phyloP scores from a whole-genome alignment of 106 monocot species.

The Dendrobium nobile region DNA sequence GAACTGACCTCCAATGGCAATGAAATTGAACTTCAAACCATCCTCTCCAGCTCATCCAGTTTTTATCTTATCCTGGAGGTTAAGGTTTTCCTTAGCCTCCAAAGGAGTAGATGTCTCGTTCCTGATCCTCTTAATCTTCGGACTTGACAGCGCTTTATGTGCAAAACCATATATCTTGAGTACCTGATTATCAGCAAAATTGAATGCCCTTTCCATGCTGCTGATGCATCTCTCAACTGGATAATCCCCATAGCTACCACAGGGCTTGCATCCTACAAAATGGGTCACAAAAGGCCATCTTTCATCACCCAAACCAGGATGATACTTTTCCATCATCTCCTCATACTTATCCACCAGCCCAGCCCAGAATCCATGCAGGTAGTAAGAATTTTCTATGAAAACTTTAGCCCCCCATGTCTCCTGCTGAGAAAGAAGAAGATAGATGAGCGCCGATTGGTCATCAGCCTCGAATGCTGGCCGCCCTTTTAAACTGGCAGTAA shows the following conservation, averaged over 20 bases:
- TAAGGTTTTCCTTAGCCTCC: constrained; percentile 29
- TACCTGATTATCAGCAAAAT: constrained; percentile 79
- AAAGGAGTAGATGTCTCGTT: constrained; percentile 40
- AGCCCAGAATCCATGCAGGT: constrained; percentile 69
- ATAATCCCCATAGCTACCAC: constrained; percentile 69
- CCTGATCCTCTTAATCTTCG: constrained; percentile 42
- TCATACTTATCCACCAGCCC: constrained; percentile 71
- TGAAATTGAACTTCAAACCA: not conserved
- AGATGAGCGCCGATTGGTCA: constrained; percentile 80
- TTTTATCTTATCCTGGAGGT: constrained; percentile 6
- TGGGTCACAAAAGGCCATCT: constrained; percentile 82
- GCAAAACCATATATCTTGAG: constrained; percentile 56
- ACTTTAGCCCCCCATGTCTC: constrained; percentile 50
- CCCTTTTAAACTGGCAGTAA: constrained; percentile 52
- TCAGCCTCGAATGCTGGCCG: constrained; percentile 81
- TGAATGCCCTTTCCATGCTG: constrained; percentile 79
- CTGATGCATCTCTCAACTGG: constrained; percentile 55
- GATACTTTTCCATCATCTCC: constrained; percentile 78
- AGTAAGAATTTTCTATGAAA: constrained; percentile 63
- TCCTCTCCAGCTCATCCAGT: constrained; percentile 2
- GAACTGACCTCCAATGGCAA: constrained; percentile 13
- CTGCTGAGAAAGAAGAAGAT: constrained; percentile 54
- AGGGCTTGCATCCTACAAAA: constrained; percentile 79
- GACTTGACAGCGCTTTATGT: constrained; percentile 40
- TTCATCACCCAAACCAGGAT: constrained; percentile 71